Conservation (phyloP, 2,329 filamentous ascomycete species). For the Fusarium haematococcum region DNA sequence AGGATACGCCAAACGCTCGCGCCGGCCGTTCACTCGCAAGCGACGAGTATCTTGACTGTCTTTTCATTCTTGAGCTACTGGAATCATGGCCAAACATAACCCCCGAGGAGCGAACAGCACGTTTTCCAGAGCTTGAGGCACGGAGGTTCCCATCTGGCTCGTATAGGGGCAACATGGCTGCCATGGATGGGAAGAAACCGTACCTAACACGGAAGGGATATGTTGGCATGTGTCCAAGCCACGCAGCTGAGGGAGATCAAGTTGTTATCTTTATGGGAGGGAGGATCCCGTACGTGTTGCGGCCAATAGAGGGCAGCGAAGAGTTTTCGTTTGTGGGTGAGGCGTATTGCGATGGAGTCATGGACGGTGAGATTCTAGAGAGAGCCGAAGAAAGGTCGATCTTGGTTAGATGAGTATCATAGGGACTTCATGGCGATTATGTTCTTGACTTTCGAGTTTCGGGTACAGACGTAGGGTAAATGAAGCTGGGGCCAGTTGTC, state of each 20-base stretch:
- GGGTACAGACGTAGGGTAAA: not conserved
- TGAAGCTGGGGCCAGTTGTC: not conserved
- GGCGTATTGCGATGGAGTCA: slow-evolving; percentile 1
- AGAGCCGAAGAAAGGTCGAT: not conserved
- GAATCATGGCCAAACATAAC: not conserved
- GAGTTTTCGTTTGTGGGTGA: slow-evolving; percentile 1
- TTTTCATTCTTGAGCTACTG: not conserved
- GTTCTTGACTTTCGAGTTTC: not conserved
- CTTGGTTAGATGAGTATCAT: not conserved
- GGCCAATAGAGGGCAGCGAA: not conserved
- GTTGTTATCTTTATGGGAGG: slow-evolving; percentile 1
- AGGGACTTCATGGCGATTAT: too few relatives aligned
- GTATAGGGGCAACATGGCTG: not conserved
- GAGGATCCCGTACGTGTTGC: not conserved
- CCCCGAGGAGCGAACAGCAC: not conserved
- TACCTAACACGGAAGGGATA: not conserved
- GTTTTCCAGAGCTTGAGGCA: not conserved
- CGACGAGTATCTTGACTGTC: not conserved
- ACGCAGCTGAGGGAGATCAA: not conserved
- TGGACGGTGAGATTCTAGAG: not conserved
- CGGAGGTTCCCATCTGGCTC: slow-evolving; percentile 1
- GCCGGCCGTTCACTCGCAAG: not conserved
- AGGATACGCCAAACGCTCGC: not conserved
- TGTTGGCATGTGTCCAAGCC: not conserved
- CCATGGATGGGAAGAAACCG: not conserved